Base-by-base conservation (phyloP, 306 rosid genomes). In the Arachis hypogaea region DNA sequence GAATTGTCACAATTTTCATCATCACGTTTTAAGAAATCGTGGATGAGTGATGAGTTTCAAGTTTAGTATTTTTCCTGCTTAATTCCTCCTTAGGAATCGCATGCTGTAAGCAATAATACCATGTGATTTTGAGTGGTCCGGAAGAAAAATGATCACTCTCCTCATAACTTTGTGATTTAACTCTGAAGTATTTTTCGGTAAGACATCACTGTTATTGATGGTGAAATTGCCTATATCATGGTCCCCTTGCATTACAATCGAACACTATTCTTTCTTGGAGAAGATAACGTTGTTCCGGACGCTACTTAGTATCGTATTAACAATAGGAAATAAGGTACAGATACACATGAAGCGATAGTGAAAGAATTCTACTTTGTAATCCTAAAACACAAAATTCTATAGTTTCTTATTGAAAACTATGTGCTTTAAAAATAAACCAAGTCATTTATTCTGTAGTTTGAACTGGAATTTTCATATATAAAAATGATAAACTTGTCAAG, bases 211-310 rank as follows among this genome's bases (percentile, higher is more conserved):
- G 69, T 75, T 54, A 55, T 46, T 87, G 33, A 62, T 57, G 81
- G 61, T 59, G 70, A 71, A 80, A 28, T 76, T 85, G 85, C 78
- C 85, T 64, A 45, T 11, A 82, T 33, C 71, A 47, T 83, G 92
- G 83, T 81, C 77, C 84, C 86, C 86, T 69, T 64, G 54, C 10
- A 41, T 78, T 71, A 5, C 41, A 40, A 58, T 42, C 38, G 28
- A 8, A 16, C 28, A 28, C 65, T 56, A 62, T 60, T 73, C 38
- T 45, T 43, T 72, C 52, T 30, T 75, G 49, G 46, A 18, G 41
- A 72, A 38, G 54, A 18, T 40, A 40, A 11, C 11, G 8, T 38
- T 62, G 70, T 46, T 46, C 50, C 51, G 51, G 11, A 46, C 51
- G 12, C 51, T 46, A 46, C 11, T 3, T 9, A 46, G 9, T 1